These are phyloP conservation scores for Lachnum nothofagi DNA, from an alignment of 2,329 filamentous ascomycete species.

Conservation along the genomic window DNA sequence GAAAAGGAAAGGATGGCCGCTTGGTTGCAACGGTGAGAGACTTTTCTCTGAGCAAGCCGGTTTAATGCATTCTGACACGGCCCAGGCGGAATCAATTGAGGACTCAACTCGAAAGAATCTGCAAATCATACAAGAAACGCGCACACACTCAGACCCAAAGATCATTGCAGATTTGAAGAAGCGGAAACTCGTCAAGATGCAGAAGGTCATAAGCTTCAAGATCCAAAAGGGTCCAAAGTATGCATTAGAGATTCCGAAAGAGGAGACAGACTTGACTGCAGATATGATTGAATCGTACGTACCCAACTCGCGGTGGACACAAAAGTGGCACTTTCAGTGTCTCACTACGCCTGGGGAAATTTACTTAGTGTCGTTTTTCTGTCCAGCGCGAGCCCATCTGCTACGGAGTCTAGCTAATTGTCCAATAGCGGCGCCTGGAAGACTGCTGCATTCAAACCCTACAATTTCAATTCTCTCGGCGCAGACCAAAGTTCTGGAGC, in stretches of 20 bases:
- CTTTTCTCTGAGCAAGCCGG: neutral
- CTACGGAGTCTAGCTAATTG: conserved; percentile 13
- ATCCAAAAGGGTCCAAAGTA: conserved; percentile 84
- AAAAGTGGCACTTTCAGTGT: too few species aligned
- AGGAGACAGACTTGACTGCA: conserved; percentile 89
- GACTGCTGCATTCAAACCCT: conserved; percentile 79
- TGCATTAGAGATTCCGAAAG: conserved; percentile 79
- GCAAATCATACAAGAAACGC: conserved; percentile 63
- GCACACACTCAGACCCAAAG: conserved; percentile 68
- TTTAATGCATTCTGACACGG: conserved; percentile 10
- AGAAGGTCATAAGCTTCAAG: conserved; percentile 81
- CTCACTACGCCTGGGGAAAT: too few species aligned
- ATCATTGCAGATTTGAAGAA: conserved; percentile 78
- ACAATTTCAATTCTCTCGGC: conserved; percentile 67
- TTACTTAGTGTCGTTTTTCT: too few species aligned
- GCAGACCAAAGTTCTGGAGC: conserved; percentile 57
- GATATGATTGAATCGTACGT: conserved; percentile 73
- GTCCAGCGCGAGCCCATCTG: too few species aligned
- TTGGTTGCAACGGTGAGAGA: conserved; percentile 48
- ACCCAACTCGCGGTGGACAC: neutral
- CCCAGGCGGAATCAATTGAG: conserved; percentile 63
- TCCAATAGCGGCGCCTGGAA: conserved; percentile 74
- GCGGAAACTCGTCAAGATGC: conserved; percentile 78
- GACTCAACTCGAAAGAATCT: conserved; percentile 76
- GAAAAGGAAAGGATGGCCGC: conserved; percentile 54